These are phyloP conservation scores for Wallacemonas sp. DNA, from an alignment of 208 protist genomes.

Conservation along the genomic window DNA sequence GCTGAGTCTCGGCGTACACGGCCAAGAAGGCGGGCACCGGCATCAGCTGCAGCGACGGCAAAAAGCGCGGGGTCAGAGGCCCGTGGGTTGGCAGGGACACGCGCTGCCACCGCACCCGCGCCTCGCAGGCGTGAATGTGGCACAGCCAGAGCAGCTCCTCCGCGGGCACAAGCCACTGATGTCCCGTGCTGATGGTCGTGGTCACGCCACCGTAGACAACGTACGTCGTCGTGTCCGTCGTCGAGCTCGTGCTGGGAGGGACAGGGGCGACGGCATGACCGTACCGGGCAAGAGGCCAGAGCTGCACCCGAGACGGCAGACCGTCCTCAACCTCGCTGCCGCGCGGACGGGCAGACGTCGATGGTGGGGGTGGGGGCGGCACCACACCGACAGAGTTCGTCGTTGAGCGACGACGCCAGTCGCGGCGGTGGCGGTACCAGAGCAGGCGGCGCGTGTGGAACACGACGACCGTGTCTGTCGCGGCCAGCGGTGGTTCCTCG, in stretches of 20 bases:
- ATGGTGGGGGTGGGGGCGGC: no score
- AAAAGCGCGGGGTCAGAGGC: constrained; percentile 36
- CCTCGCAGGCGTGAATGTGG: constrained; percentile 16
- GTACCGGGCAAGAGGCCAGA: constrained; percentile 61
- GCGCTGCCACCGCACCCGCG: constrained; percentile 37
- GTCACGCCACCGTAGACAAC: constrained; percentile 37
- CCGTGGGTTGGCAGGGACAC: constrained; percentile 33
- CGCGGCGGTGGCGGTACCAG: constrained; percentile 30
- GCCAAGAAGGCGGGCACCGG: neutral
- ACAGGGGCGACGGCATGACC: constrained; percentile 45
- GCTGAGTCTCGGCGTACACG: neutral
- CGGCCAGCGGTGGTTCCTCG: constrained; percentile 16
- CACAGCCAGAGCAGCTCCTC: constrained; percentile 68
- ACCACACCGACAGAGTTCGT: no score
- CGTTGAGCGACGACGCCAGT: constrained; percentile 1
- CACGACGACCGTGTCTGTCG: constrained; percentile 37
- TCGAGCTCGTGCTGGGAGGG: constrained; percentile 42
- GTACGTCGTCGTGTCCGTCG: constrained; percentile 22
- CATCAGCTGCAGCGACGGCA: constrained; percentile 38
- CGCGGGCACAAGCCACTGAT: constrained; percentile 27
- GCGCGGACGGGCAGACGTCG: no score
- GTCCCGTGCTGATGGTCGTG: neutral
- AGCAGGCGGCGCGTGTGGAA: constrained; percentile 40
- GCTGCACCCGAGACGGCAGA: constrained; percentile 10
- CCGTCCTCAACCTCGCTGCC: neutral